phyloP scores from a whole-genome alignment of 140 eudicot genomes.

The Anethum foeniculum region DNA sequence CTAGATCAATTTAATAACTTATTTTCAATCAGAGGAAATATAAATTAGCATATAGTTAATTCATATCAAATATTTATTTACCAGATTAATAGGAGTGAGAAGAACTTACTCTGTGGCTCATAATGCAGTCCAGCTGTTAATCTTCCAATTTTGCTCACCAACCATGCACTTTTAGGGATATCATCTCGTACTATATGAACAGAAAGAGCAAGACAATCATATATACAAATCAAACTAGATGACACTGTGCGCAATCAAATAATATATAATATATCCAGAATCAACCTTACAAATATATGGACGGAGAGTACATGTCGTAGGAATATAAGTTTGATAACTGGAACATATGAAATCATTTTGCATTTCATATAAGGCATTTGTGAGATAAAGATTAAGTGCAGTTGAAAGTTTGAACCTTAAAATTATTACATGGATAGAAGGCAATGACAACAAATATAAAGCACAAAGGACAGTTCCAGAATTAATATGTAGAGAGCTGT shows the following conservation, averaged over 20 bases:
- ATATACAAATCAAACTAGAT: not conserved
- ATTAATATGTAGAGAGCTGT: not conserved
- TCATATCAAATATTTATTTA: too few relatives aligned
- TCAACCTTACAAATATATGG: not conserved
- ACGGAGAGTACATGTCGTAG: not conserved
- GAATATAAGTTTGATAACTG: not conserved
- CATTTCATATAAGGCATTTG: not conserved
- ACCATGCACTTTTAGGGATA: conserved; percentile 80
- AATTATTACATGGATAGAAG: not conserved
- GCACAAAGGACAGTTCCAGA: not conserved
- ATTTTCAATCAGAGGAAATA: not conserved
- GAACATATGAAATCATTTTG: not conserved
- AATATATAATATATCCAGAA: not conserved
- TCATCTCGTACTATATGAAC: conserved; percentile 49
- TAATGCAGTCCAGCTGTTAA: conserved; percentile 85
- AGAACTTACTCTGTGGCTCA: conserved; percentile 68
- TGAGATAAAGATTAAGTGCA: not conserved
- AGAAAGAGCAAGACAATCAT: conserved; percentile 8
- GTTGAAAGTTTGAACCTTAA: not conserved
- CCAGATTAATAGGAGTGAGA: not conserved
- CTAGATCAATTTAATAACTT: not conserved
- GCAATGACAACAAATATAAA: not conserved
- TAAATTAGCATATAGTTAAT: not conserved
- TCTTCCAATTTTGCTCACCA: conserved; percentile 84
- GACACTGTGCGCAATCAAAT: not conserved